Evolutionary conservation across 1,284 basidiomycete genomes (phyloP).

Genomic region (Puccinia novopanici): DNA sequence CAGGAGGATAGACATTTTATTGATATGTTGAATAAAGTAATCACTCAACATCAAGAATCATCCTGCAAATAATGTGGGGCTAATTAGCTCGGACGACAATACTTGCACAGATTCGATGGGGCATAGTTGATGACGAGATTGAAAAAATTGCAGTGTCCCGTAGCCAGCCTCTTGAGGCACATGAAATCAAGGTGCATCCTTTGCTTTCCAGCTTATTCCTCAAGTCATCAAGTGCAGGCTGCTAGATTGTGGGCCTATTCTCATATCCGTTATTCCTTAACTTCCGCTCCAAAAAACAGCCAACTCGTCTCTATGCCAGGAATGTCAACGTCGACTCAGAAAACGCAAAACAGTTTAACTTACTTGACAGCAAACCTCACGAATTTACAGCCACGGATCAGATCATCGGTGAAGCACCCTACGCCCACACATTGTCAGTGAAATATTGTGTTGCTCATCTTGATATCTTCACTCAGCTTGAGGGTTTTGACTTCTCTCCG

Average conservation of each 20-base stretch:
- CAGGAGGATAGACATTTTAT: conserved; percentile 54
- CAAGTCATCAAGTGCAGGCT: conserved; percentile 3
- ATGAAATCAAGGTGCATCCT: conserved; percentile 46
- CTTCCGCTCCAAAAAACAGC: conserved; percentile 45
- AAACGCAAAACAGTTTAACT: conserved; percentile 53
- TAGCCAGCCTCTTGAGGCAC: conserved; percentile 50
- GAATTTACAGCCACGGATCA: conserved; percentile 52
- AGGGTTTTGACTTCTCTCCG: background rate
- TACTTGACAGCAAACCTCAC: conserved; percentile 48
- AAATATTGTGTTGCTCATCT: background rate
- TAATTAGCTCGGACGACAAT: background rate
- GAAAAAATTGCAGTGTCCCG: conserved; percentile 50
- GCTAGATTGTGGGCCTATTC: background rate
- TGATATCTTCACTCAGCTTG: background rate
- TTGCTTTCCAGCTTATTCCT: conserved; percentile 46
- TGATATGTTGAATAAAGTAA: conserved; percentile 53
- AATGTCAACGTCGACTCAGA: conserved; percentile 52
- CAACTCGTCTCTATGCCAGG: conserved; percentile 54
- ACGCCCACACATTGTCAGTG: conserved; percentile 37
- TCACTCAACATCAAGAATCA: no score
- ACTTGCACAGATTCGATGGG: conserved; percentile 52
- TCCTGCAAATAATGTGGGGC: background rate
- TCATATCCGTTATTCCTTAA: background rate
- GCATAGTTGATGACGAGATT: conserved; percentile 52
- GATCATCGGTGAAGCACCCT: conserved; percentile 28